Evolutionary conservation across 2,329 filamentous ascomycete species (phyloP), one percentile per base, ranked within the genome.

Genomic region (Penicillium sp.): DNA sequence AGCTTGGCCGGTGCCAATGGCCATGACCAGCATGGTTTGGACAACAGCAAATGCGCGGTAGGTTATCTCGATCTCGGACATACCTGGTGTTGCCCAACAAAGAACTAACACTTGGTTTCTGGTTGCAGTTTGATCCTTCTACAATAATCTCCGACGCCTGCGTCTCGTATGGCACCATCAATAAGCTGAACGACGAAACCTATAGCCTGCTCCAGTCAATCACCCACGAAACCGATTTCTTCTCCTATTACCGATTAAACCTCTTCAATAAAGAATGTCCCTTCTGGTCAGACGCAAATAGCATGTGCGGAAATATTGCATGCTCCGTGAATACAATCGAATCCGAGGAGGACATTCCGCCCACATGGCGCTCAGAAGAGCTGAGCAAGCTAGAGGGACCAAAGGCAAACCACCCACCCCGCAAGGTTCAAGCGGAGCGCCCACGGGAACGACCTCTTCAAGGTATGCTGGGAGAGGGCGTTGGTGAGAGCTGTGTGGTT

Each of bases 311-410:
- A 49, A 98, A 98, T 67, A 88, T 94, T 53, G 92, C 89, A 13
- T 98, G 92, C 62, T 85, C 90, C 8, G 92, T 98, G 12, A 88
- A 92, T 60, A 96, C 90, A 1, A 75, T 96, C 44, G 90, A 96
- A 37, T 89, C 93, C 49, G 90, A 98, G 65, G 84, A 93, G 47
- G 90, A 96, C 49, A 88, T 98, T 37, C 92, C 92, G 6, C 71
- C 77, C 49, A 83, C 93, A 44, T 98, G 92, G 92, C 80, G 90
- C 30, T 84, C 89, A 12, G 84, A 88, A 61, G 86, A 95, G 66
- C 73, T 98, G 30, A 87, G 89, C 52, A 95, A 94, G 67, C 73
- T 98, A 3, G 82, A 94, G 60, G 92, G 92, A 0, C 90, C 90
- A 3, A 84, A 84, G 47, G 92, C 89, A n/a, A 78, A 82, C 45